Percentiles rank a stretch among this genome's conserved stretches.
Conservation (phyloP, 139 green algal genomes). For the Chlamydomonas sphaeroides region DNA sequence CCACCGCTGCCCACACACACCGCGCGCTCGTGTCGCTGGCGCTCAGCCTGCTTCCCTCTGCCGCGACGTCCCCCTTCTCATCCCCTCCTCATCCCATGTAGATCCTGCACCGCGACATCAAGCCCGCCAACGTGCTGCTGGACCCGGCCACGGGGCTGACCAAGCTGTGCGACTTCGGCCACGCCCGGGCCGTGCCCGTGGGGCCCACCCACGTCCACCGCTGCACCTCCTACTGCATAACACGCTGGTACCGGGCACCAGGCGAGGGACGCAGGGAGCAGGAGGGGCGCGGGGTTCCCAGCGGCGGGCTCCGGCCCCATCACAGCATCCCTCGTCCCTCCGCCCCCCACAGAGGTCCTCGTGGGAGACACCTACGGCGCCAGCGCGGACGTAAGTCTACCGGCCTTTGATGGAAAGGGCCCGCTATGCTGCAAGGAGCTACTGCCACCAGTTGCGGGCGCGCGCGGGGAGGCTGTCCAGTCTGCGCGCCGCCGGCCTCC, state of each 20-base stretch:
- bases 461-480: no score
- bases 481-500: no score
- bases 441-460: no score
- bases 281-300: not conserved
- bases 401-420: no score
- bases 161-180: constrained; percentile 89
- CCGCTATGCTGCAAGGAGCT: no score
- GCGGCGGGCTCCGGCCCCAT: no score
- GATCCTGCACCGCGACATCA: constrained; percentile 69
- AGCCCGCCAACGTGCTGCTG: constrained; percentile 85
- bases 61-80: no score
- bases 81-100: no score
- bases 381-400: constrained; percentile 39
- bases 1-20: no score
- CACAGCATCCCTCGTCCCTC: no score
- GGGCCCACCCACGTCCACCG: constrained; percentile 19
- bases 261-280: not conserved
- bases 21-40: no score
- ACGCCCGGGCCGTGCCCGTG: constrained; percentile 57
- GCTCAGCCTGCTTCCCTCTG: no score
- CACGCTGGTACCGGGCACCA: constrained; percentile 63
- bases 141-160: constrained; percentile 21
- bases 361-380: constrained; percentile 69
- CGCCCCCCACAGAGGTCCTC: constrained; percentile 74
- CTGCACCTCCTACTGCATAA: constrained; percentile 78